Evolutionary conservation across 192 early-diverging fungal genomes (phyloP), one percentile per base, ranked within the genome.

Genomic region (Coemansia sp.): DNA sequence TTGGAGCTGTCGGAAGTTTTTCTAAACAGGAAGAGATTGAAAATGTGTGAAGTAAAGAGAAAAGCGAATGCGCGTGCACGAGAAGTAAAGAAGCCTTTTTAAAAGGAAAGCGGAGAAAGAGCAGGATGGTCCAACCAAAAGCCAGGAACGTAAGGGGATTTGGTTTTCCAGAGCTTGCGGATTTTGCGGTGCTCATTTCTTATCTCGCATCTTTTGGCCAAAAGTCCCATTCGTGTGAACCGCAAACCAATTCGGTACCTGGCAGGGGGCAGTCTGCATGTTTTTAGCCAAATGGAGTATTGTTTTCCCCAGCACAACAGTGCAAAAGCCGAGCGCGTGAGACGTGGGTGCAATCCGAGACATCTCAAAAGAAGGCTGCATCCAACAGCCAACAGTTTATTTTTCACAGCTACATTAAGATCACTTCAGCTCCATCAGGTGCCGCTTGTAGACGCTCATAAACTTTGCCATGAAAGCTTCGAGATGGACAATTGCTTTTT

Each of bases 401-500:
- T n/a, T n/a, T n/a, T n/a, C 34, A 25, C 23, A 10, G 1, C 45
- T 25, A 48, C 45, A 52, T 48, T 7, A 55, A 44, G 27, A 40
- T 63, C 45, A 69, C 20, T 23, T 50, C 20, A 47, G 50, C 45
- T 69, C 68, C 75, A 79, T 75, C 72, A 72, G 61, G 44, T 89
- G 92, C 79, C 86, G 77, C 74, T 93, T 93, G 82, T 96, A 97
- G 9, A 92, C 66, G 37, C 88, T 87, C 95, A 98, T 97, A 55
- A 96, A 85, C 65, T 88, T 88, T 37, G 92, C 92, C 27, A 91
- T 87, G 79, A 94, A 98, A 0, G 94, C 93, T 68, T 98, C 96
- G 28, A 98, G 79, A 68, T 98, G 94, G 61, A 97, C 92, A 22
- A 98, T 95, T 2, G 87, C 85, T 81, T 98, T 98, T 58, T 85